Conservation (phyloP, 2,329 filamentous ascomycete genomes). For the Botryotinia globosa region DNA sequence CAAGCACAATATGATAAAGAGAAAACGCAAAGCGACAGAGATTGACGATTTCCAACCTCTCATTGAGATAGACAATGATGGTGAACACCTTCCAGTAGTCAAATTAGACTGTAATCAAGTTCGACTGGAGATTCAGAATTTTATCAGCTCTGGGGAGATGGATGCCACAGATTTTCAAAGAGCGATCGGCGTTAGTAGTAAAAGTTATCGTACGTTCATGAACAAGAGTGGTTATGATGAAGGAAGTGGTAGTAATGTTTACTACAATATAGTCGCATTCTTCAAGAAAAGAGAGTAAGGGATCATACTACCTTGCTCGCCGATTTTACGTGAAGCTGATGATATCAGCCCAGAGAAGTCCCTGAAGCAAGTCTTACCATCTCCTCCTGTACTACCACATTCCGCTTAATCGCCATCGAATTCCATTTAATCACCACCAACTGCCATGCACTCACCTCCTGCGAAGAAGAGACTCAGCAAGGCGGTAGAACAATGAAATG, state of each 20-base stretch:
- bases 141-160: neutral
- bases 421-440: no score
- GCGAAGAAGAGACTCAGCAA: neutral
- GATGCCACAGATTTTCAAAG: neutral
- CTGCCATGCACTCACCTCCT: no score
- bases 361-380: no score
- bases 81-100: neutral
- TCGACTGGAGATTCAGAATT: neutral
- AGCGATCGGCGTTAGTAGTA: neutral
- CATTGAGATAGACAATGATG: neutral
- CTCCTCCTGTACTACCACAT: no score
- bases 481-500: neutral
- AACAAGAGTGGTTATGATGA: neutral
- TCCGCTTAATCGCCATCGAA: no score
- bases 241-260: neutral
- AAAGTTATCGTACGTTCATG: neutral
- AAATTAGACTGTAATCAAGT: neutral
- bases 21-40: neutral
- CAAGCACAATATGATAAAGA: neutral
- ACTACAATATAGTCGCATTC: neutral
- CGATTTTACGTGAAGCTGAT: no score
- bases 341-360: no score
- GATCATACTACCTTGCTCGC: neutral
- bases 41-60: neutral
- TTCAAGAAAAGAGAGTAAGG: neutral